A percentile compares a stretch with the other conserved stretches of the same genome.
Evolutionary conservation across 2,329 filamentous ascomycete genomes (phyloP).

Genomic region (Neonectria neomacrospora): DNA sequence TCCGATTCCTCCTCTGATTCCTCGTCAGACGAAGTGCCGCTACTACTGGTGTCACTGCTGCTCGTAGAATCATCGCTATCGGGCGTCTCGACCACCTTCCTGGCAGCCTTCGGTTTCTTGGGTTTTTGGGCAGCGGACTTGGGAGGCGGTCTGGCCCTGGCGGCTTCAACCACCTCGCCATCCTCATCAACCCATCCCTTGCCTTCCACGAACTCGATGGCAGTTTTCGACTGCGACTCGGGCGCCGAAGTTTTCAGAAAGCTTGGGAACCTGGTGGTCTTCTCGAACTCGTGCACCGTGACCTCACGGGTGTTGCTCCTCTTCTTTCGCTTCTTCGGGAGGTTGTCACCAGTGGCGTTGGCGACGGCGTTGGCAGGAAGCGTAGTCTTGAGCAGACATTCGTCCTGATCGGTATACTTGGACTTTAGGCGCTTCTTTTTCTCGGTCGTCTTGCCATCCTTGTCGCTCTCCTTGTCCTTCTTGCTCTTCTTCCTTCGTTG

Average conservation of each 20-base stretch:
- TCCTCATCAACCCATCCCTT: slow-evolving; percentile 88
- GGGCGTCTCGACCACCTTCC: slow-evolving; percentile 38
- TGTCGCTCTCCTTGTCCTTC: slow-evolving; percentile 57
- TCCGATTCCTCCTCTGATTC: slow-evolving; percentile 45
- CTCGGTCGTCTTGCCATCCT: slow-evolving; percentile 64
- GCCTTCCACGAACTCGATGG: slow-evolving; percentile 78
- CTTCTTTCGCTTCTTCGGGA: slow-evolving; percentile 69
- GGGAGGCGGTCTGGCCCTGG: slow-evolving; percentile 50
- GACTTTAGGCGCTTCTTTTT: slow-evolving; percentile 72
- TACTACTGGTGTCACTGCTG: slow-evolving; percentile 48
- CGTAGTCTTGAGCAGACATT: slow-evolving; percentile 86
- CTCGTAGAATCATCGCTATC: slow-evolving; percentile 46
- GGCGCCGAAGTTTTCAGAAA: slow-evolving; percentile 72
- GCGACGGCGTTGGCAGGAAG: slow-evolving; percentile 64
- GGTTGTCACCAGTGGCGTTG: slow-evolving; percentile 55
- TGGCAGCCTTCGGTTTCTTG: slow-evolving; percentile 33
- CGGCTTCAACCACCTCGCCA: slow-evolving; percentile 78
- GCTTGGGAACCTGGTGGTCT: slow-evolving; percentile 82
- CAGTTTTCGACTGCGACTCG: slow-evolving; percentile 50
- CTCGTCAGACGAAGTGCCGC: slow-evolving; percentile 51
- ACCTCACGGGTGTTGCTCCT: slow-evolving; percentile 63
- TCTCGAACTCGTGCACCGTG: slow-evolving; percentile 89
- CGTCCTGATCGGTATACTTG: slow-evolving; percentile 82
- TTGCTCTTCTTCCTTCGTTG: slow-evolving; percentile 60
- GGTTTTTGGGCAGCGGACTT: slow-evolving; percentile 39